Conservation (phyloP, 2,329 filamentous ascomycete species). For the Penicillium sp. region DNA sequence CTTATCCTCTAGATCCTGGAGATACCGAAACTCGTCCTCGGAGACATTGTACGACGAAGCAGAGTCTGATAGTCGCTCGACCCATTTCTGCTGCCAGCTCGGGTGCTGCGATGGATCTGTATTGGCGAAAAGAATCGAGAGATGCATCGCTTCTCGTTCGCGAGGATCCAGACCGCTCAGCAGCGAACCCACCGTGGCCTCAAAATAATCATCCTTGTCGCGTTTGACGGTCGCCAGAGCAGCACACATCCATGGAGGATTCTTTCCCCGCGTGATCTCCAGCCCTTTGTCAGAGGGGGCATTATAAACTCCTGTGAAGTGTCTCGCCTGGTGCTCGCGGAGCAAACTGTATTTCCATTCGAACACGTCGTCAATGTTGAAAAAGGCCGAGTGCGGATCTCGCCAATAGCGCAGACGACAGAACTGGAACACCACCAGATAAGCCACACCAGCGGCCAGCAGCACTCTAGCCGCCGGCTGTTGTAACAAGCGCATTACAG, state of each 20-base stretch:
- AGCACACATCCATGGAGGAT: slow-evolving; percentile 23
- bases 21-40: slow-evolving; percentile 17
- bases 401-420: slow-evolving; percentile 29
- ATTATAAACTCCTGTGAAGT: slow-evolving; percentile 28
- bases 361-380: slow-evolving; percentile 29
- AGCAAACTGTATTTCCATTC: slow-evolving; percentile 31
- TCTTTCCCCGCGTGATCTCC: neutral
- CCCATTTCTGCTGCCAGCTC: slow-evolving; percentile 31
- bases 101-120: slow-evolving; percentile 29
- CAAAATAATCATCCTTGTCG: slow-evolving; percentile 31
- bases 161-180: slow-evolving; percentile 24
- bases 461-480: slow-evolving; percentile 10
- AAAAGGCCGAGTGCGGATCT: slow-evolving; percentile 34
- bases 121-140: slow-evolving; percentile 29
- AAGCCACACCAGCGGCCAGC: neutral
- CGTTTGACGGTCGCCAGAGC: slow-evolving; percentile 30
- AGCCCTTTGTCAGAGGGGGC: slow-evolving; percentile 15
- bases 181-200: slow-evolving; percentile 29
- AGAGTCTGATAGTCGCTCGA: slow-evolving; percentile 22
- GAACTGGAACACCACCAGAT: slow-evolving; percentile 25
- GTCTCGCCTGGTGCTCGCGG: slow-evolving; percentile 27
- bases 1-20: slow-evolving; percentile 29
- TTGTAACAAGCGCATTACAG: slow-evolving; percentile 1
- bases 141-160: slow-evolving; percentile 26
- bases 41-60: slow-evolving; percentile 27